These are phyloP conservation scores for Zychaea mexicana DNA, from an alignment of 371 early-diverging fungal genomes.

Conservation along the genomic window DNA sequence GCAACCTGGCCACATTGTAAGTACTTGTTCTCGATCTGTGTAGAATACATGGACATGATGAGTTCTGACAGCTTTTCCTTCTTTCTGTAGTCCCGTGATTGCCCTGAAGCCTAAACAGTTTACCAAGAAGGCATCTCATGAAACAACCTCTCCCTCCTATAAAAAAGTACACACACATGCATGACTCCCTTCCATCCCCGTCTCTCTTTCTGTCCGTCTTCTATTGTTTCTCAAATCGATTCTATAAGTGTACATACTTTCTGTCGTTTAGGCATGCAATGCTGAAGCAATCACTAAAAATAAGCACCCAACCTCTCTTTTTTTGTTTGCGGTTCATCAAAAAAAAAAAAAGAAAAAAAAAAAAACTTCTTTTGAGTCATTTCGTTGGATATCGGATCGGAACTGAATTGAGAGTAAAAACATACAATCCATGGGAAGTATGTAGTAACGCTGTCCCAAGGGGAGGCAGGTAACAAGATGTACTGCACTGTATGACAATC, in stretches of 20 bases:
- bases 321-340: not conserved
- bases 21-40: constrained; percentile 1
- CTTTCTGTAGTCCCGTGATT: constrained; percentile 26
- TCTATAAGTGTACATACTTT: not conserved
- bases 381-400: no score
- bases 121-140: no score
- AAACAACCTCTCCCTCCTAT: no score
- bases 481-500: no score
- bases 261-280: constrained; percentile 1
- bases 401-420: no score
- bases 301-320: not conserved
- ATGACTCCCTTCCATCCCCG: not conserved
- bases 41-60: no score
- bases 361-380: no score
- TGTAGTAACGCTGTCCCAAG: no score
- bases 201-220: not conserved
- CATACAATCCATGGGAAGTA: no score
- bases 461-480: no score
- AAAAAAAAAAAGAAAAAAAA: no score
- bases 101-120: constrained; percentile 20
- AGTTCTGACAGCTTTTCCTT: not conserved
- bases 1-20: constrained; percentile 56
- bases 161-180: not conserved
- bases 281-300: not conserved
- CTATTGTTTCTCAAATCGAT: not conserved